These are phyloP conservation scores for Spathaspora hagerdaliae DNA, from an alignment of 805 yeast genomes.

Conservation along the genomic window DNA sequence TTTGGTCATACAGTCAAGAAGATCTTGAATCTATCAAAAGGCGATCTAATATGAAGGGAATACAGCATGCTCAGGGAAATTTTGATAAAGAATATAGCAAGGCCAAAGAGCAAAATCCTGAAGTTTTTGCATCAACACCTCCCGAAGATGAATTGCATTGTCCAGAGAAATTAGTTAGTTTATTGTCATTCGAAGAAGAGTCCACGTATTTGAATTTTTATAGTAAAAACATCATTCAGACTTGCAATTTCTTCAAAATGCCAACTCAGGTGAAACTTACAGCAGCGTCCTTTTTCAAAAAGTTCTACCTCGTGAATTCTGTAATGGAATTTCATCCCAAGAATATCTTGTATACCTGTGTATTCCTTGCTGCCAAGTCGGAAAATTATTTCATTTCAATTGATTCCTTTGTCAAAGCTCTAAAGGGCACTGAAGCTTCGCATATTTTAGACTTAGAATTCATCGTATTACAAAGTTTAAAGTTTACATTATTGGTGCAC, in stretches of 20 bases:
- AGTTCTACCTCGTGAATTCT: conserved; percentile 74
- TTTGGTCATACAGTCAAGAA: conserved; percentile 78
- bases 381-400: conserved; percentile 89
- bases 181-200: conserved; percentile 70
- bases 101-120: conserved; percentile 18
- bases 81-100: conserved; percentile 20
- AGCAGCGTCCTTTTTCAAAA: conserved; percentile 75
- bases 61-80: conserved; percentile 25
- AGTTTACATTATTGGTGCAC: conserved; percentile 79
- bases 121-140: conserved; percentile 25
- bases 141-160: conserved; percentile 18
- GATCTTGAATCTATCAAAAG: conserved; percentile 48
- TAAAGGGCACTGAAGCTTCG: conserved; percentile 62
- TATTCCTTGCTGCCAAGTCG: conserved; percentile 87
- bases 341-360: conserved; percentile 62
- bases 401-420: conserved; percentile 67
- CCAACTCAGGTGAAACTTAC: conserved; percentile 89
- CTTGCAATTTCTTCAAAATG: conserved; percentile 70
- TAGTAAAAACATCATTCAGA: conserved; percentile 63
- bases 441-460: conserved; percentile 80
- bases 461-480: conserved; percentile 63
- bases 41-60: conserved; percentile 55
- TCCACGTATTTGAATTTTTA: conserved; percentile 62
- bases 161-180: conserved; percentile 29
- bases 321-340: conserved; percentile 90